Evolutionary conservation across 176 grass and related monocot species (phyloP), one percentile per base, ranked within the genome.

Genomic region (Cenchrus purpureus): DNA sequence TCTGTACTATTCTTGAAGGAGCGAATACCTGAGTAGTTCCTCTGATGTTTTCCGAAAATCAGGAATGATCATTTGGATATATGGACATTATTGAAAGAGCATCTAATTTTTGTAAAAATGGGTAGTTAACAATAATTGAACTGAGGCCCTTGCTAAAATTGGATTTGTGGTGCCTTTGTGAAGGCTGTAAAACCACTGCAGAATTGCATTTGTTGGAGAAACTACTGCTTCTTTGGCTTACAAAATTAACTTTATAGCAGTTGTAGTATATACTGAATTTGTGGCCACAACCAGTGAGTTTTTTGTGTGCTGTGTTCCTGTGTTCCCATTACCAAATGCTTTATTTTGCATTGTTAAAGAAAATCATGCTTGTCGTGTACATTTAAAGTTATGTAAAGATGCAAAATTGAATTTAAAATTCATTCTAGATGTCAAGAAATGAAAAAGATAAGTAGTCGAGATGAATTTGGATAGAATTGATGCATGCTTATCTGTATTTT

Each of bases 31-130:
- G n/a, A 40, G 12, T 87, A 37, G 60, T n/a, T 54, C 3, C 15
- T 57, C 13, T 58, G 31, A 71, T 57, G 1, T 57, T 19, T 6
- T 7, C 2, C 16, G 5, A 17, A 7, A 57, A 57, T 7, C 19
- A 55, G 65, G 12, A 63, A 57, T 74, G n/a, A 6, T 9, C 5
- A 16, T 83, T 3, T 31, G 22, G 31, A 50, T 83, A 44, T 63
- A 11, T 19, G 43, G 55, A 19, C 57, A 20, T 65, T 65, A 4
- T 79, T 46, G 68, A 10, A 68, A 52, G 6, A 60, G 10, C 19
- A 80, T 79, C 8, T 64, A 42, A 14, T 71, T 61, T 31, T 49
- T 11, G 42, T 44, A 29, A 78, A 85, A 58, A 48, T 37, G 10
- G 0, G 19, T 57, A 22, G 44, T 25, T 60, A 40, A 50, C 12